Evolutionary conservation across 768 basidiomycete species (phyloP).

Genomic region (Pleurotus salmoneostramineus): DNA sequence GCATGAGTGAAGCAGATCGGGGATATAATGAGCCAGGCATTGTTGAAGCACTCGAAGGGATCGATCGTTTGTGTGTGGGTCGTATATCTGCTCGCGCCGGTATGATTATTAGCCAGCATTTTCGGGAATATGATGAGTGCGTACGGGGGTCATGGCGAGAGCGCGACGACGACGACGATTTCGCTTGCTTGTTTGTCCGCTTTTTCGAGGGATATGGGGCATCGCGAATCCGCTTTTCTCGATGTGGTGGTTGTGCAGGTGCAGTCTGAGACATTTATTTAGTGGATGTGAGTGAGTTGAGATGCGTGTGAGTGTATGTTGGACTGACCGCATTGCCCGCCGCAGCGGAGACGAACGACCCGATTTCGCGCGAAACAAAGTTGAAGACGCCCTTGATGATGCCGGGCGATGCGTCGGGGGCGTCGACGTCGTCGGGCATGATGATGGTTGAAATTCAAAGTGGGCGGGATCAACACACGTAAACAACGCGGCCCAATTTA

Average conservation of each 20-base stretch:
- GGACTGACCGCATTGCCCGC: slow-evolving; percentile 37
- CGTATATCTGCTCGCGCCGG: background rate
- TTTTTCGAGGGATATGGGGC: background rate
- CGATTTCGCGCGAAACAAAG: slow-evolving; percentile 69
- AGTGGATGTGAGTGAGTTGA: background rate
- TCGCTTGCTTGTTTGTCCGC: background rate
- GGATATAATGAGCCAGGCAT: slow-evolving; percentile 83
- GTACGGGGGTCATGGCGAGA: background rate
- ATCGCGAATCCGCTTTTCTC: background rate
- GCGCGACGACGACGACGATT: background rate
- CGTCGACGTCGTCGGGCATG: background rate
- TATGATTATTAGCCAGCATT: background rate
- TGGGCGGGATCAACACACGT: background rate
- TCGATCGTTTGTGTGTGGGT: slow-evolving; percentile 25
- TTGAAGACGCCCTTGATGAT: slow-evolving; percentile 61
- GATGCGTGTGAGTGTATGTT: background rate
- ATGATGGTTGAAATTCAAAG: background rate
- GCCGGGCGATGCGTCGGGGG: slow-evolving; percentile 25
- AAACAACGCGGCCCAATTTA: slow-evolving; percentile 6
- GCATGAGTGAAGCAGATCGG: slow-evolving; percentile 57
- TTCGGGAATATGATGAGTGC: background rate
- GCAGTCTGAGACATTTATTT: slow-evolving; percentile 9
- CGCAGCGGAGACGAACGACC: slow-evolving; percentile 66
- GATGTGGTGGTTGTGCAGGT: background rate
- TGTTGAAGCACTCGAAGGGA: slow-evolving; percentile 29